A percentile compares a stretch with the other conserved stretches of the same genome.
phyloP scores from a whole-genome alignment of 2,329 filamentous ascomycete genomes.

The Graphilbum fragrans region DNA sequence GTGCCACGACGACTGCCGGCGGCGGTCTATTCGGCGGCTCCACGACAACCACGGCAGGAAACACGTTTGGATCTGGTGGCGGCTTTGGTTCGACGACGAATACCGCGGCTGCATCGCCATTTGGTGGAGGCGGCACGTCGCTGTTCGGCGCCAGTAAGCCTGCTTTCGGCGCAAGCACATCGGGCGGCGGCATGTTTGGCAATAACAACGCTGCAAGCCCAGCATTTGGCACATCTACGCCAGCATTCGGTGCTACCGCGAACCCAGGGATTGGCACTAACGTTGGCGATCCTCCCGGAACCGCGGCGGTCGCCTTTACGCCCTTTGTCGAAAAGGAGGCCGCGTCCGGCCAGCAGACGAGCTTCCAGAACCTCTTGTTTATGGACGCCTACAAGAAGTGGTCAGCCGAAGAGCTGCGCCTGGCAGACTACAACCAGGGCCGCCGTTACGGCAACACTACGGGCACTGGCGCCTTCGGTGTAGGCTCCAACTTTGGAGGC shows the following conservation, averaged over 20 bases:
- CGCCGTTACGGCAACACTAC: conserved; percentile 72
- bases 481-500: conserved; percentile 38
- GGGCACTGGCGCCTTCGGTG: conserved; percentile 76
- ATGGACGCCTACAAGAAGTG: conserved; percentile 76
- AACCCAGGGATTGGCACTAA: conserved; percentile 40
- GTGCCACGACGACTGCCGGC: conserved; percentile 28
- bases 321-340: conserved; percentile 63
- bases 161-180: conserved; percentile 21
- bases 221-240: conserved; percentile 24
- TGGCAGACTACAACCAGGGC: conserved; percentile 82
- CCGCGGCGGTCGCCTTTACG: conserved; percentile 55
- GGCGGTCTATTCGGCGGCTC: conserved; percentile 32
- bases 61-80: conserved; percentile 23
- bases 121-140: conserved; percentile 24
- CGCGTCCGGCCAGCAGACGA: conserved; percentile 37
- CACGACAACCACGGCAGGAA: conserved; percentile 23
- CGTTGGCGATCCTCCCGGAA: conserved; percentile 53
- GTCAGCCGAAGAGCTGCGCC: conserved; percentile 72
- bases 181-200: conserved; percentile 32
- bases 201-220: conserved; percentile 21
- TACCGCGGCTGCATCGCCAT: conserved; percentile 24
- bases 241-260: conserved; percentile 18
- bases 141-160: conserved; percentile 44
- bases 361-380: conserved; percentile 71
- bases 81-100: conserved; percentile 26